phyloP scores from a whole-genome alignment of 345 rosid species.

The Hibiscus syriacus region DNA sequence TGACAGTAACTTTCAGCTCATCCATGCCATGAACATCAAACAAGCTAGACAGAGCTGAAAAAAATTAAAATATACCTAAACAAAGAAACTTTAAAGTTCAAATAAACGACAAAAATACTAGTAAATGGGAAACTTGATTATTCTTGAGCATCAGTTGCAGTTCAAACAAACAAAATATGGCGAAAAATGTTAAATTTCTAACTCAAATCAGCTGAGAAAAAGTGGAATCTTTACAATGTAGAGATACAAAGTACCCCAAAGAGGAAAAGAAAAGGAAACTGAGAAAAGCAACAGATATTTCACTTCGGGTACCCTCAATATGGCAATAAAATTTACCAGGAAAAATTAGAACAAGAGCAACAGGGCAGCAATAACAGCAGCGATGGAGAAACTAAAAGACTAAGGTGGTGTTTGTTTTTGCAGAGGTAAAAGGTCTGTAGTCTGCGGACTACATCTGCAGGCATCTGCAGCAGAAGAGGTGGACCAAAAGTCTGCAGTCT shows the following conservation, averaged over 20 bases:
- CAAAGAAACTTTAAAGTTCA: neutral
- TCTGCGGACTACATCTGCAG: too few relatives aligned
- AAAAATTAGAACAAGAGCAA: neutral
- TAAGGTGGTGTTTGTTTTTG: too few relatives aligned
- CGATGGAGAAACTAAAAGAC: slow-evolving; percentile 2
- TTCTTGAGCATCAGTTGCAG: slow-evolving; percentile 28
- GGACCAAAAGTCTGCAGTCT: too few relatives aligned
- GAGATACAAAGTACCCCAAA: slow-evolving; percentile 10
- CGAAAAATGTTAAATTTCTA: neutral
- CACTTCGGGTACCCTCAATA: neutral
- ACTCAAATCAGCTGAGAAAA: slow-evolving; percentile 10
- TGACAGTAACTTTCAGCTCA: slow-evolving; percentile 1
- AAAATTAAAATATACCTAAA: neutral
- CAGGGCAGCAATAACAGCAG: neutral
- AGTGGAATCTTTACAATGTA: slow-evolving; percentile 30
- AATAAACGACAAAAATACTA: neutral
- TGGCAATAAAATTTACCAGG: slow-evolving; percentile 6
- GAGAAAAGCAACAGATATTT: neutral
- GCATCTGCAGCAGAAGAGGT: too few relatives aligned
- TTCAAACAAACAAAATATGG: neutral
- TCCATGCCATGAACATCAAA: slow-evolving; percentile 9
- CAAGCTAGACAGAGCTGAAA: neutral
- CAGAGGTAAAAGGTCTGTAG: too few relatives aligned
- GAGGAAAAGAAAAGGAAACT: neutral
- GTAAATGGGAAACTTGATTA: neutral